phyloP scores from a whole-genome alignment of 148 eudicot genomes.

The Euryodendron excelsum region DNA sequence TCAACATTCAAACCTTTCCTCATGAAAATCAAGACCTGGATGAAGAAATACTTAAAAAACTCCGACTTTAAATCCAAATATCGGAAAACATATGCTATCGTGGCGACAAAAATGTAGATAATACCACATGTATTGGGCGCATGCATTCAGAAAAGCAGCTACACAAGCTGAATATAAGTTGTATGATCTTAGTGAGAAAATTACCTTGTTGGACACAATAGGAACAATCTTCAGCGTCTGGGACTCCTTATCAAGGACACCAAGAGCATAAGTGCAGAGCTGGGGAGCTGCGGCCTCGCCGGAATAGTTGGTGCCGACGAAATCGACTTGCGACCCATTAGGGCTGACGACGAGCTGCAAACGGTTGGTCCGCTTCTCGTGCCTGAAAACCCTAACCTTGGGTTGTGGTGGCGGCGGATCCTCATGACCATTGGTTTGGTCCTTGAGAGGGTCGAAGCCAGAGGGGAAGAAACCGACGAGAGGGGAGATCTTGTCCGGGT shows the following conservation, averaged over 20 bases:
- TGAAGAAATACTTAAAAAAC: too few relatives aligned
- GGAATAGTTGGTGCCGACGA: conserved; percentile 47
- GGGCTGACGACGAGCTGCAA: conserved; percentile 55
- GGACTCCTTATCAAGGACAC: conserved; percentile 55
- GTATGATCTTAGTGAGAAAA: not conserved
- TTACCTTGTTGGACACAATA: conserved; percentile 66
- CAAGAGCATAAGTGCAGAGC: conserved; percentile 59
- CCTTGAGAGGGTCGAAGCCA: conserved; percentile 42
- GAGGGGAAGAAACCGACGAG: conserved; percentile 65
- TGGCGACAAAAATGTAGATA: too few relatives aligned
- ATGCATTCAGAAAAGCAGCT: too few relatives aligned
- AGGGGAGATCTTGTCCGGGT: conserved; percentile 39
- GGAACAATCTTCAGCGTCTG: conserved; percentile 57
- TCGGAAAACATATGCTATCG: too few relatives aligned
- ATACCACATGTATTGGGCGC: too few relatives aligned
- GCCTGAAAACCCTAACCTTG: conserved; percentile 31
- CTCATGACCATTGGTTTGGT: not conserved
- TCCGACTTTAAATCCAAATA: too few relatives aligned
- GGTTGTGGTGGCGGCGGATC: conserved; percentile 10
- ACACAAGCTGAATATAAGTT: too few relatives aligned
- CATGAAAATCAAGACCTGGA: too few relatives aligned
- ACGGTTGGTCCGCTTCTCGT: conserved; percentile 36
- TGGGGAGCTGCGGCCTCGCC: conserved; percentile 67
- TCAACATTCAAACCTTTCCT: too few relatives aligned
- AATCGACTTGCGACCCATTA: conserved; percentile 37